Conservation (phyloP, 768 basidiomycete genomes). For the Termitomyces sp. region DNA sequence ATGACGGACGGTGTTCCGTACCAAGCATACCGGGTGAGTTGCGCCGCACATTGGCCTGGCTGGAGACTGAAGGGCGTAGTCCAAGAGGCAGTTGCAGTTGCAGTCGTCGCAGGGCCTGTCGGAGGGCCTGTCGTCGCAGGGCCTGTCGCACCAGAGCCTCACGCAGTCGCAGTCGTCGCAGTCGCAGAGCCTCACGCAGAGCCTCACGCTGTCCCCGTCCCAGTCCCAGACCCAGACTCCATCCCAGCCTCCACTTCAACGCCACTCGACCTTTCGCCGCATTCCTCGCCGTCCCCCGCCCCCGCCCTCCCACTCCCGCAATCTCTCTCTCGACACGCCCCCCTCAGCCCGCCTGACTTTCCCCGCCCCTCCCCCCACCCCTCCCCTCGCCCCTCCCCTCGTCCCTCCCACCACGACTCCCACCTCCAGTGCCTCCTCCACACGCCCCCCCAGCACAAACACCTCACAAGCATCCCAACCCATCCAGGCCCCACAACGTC, state of each 20-base stretch:
- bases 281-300: slow-evolving; percentile 32
- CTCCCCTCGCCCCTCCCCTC: not conserved
- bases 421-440: not conserved
- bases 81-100: slow-evolving; percentile 11
- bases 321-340: no score
- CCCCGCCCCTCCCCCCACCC: not conserved
- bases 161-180: not conserved
- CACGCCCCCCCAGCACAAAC: not conserved
- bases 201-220: no score
- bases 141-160: no score
- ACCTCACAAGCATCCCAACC: not conserved
- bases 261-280: slow-evolving; percentile 42
- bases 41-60: not conserved
- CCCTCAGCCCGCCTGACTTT: not conserved
- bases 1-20: slow-evolving; percentile 37
- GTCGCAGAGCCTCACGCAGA: no score
- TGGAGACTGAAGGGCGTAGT: not conserved
- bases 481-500: slow-evolving; percentile 6
- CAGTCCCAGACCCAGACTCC: slow-evolving; percentile 24
- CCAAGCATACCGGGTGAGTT: slow-evolving; percentile 44
- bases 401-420: not conserved
- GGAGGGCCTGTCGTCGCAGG: no score
- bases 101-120: no score
- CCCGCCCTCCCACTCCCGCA: slow-evolving; percentile 7
- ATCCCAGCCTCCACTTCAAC: slow-evolving; percentile 11